Evolutionary conservation across 768 basidiomycete genomes (phyloP), one percentile per base, ranked within the genome.

Genomic region (Lactifluus echinatus): DNA sequence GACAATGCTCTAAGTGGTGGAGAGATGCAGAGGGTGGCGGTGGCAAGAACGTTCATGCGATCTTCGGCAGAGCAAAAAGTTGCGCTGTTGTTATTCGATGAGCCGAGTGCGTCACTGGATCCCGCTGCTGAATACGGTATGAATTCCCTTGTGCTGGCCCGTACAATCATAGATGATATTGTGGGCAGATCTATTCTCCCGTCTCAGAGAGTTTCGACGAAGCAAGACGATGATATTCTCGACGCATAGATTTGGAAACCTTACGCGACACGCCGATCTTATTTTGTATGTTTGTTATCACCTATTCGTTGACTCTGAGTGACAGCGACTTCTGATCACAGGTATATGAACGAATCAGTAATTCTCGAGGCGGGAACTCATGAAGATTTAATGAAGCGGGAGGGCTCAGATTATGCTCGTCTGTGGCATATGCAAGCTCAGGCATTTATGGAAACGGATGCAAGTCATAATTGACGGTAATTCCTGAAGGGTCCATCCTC

Each of bases 181-280:
- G 36, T 37, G 37, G 6, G 31, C 19, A 80, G 79, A 90, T 66
- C 72, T 90, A 6, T 91, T 91, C 52, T 79, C 85, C 60, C 76
- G 87, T 31, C 71, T 90, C 29, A 79, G 84, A 19, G 70, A 75
- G 7, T 66, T 91, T 21, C 76, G 87, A 51, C 85, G 85, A 14
- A 83, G 77, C 67, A 90, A 89, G 69, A 89, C 88, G 2, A 89
- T 89, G 88, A 70, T 89, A 24, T 89, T 89, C 66, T 89, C 87
- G 1, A 85, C 85, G 0, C 89, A 86, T 68, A 74, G 84, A 0
- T 79, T 75, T 64, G 87, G 86, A 8, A 86, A 82, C 57, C 72
- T 87, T 12, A 89, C 86, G 0, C 74, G 85, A 5, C 77, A 85
- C 62, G 85, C 58, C 11, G 58, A 59, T 50, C 14, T 59, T 29